Conservation (phyloP, 106 monocot genomes). For the Iris macrosiphon region DNA sequence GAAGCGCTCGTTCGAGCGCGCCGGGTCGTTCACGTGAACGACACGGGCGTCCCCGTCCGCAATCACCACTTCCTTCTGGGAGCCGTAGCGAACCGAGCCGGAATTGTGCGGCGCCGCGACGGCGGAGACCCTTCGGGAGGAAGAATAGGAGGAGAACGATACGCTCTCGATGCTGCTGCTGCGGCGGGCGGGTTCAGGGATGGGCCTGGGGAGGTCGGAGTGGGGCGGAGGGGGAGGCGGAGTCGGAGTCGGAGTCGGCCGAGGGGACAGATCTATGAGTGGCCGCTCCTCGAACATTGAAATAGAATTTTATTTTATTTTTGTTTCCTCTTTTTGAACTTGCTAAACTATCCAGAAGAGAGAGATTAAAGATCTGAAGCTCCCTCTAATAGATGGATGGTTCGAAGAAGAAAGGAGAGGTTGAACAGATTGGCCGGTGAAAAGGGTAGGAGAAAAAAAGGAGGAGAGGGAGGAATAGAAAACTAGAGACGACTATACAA, state of each 20-base stretch:
- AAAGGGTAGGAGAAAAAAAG: not conserved
- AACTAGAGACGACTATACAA: too few species aligned
- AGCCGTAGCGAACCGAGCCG: constrained; percentile 38
- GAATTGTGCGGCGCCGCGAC: constrained; percentile 63
- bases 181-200: constrained; percentile 5
- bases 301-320: too few species aligned
- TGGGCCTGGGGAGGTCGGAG: constrained; percentile 5
- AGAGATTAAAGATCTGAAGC: too few species aligned
- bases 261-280: constrained; percentile 16
- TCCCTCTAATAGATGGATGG: not conserved
- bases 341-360: too few species aligned
- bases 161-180: not conserved
- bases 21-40: constrained; percentile 58
- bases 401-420: not conserved
- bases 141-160: not conserved
- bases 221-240: constrained; percentile 4
- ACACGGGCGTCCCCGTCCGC: constrained; percentile 78
- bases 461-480: not conserved
- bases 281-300: constrained; percentile 29
- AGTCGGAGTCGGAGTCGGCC: too few species aligned
- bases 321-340: too few species aligned
- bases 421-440: not conserved
- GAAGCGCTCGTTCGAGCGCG: constrained; percentile 22
- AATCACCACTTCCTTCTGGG: constrained; percentile 67
- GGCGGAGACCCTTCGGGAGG: constrained; percentile 55